phyloP scores from a whole-genome alignment of 2,329 filamentous ascomycete species.

The Fusarium decemcellulare region DNA sequence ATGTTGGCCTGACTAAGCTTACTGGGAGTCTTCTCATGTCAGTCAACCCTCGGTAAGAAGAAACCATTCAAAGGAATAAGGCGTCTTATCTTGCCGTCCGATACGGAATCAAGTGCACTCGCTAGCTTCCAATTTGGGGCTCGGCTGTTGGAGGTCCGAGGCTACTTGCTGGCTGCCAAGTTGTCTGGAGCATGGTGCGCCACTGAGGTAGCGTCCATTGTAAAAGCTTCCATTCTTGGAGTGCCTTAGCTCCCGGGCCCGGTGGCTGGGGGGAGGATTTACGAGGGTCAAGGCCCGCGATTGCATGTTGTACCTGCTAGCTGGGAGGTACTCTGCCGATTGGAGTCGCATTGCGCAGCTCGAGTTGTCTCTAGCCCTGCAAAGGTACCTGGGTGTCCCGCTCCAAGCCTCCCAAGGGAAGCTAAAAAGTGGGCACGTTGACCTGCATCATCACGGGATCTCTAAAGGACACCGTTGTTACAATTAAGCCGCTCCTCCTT shows the following conservation, averaged over 20 bases:
- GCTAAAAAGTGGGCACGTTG: slow-evolving; percentile 46
- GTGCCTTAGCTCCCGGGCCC: slow-evolving; percentile 36
- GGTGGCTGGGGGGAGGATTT: slow-evolving; percentile 26
- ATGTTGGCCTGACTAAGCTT: slow-evolving; percentile 2
- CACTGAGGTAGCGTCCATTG: slow-evolving; percentile 34
- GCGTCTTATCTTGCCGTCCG: not conserved
- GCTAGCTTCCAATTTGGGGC: not conserved
- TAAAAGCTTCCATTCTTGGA: slow-evolving; percentile 40
- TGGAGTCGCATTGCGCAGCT: not conserved
- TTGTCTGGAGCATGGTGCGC: slow-evolving; percentile 16
- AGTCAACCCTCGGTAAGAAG: not conserved
- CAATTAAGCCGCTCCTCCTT: slow-evolving; percentile 31
- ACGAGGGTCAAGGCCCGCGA: too few species aligned
- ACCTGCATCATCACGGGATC: slow-evolving; percentile 52
- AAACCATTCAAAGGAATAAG: not conserved
- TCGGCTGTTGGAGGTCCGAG: slow-evolving; percentile 6
- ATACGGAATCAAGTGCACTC: slow-evolving; percentile 6
- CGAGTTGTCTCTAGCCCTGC: slow-evolving; percentile 1
- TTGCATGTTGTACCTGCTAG: not conserved
- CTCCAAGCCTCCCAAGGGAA: slow-evolving; percentile 11
- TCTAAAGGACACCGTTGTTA: slow-evolving; percentile 57
- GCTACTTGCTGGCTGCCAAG: not conserved
- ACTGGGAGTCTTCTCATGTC: not conserved
- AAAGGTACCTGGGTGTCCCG: slow-evolving; percentile 5
- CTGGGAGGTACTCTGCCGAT: slow-evolving; percentile 12